Conservation (phyloP, 257 asterid genomes). For the Nicotiana obtusifolia region DNA sequence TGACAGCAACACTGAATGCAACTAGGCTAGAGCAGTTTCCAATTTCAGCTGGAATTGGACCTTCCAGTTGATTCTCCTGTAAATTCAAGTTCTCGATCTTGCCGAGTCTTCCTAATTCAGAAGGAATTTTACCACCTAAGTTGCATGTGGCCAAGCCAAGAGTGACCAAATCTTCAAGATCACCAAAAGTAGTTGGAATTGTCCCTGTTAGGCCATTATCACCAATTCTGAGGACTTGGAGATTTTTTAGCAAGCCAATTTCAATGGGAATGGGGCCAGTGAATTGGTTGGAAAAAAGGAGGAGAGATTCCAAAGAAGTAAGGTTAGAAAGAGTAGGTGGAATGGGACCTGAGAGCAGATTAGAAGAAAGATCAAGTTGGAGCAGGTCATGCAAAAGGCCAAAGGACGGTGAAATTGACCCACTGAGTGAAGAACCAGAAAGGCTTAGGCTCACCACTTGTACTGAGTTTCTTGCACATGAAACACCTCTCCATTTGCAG, state of each 20-base stretch:
- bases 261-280: conserved; percentile 73
- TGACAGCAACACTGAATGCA: conserved; percentile 55
- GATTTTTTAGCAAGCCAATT: conserved; percentile 38
- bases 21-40: conserved; percentile 51
- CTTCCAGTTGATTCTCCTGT: conserved; percentile 61
- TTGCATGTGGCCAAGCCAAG: conserved; percentile 75
- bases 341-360: conserved; percentile 68
- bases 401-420: conserved; percentile 66
- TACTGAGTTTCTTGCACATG: conserved; percentile 28
- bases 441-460: conserved; percentile 41
- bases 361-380: conserved; percentile 74
- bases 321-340: conserved; percentile 82
- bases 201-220: conserved; percentile 62
- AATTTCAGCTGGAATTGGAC: conserved; percentile 57
- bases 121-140: conserved; percentile 57
- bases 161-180: conserved; percentile 35
- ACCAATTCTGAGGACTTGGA: conserved; percentile 58
- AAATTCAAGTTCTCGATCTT: conserved; percentile 40
- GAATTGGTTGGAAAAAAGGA: conserved; percentile 73
- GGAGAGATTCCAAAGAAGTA: conserved; percentile 51
- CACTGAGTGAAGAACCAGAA: conserved; percentile 44
- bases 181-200: conserved; percentile 49
- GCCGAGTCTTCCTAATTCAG: conserved; percentile 43
- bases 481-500: conserved; percentile 68
- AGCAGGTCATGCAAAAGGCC: conserved; percentile 57